Percentiles rank a stretch among this genome's conserved stretches.
Conservation (phyloP, 2,329 filamentous ascomycete species). For the Botrytis cinerea region DNA sequence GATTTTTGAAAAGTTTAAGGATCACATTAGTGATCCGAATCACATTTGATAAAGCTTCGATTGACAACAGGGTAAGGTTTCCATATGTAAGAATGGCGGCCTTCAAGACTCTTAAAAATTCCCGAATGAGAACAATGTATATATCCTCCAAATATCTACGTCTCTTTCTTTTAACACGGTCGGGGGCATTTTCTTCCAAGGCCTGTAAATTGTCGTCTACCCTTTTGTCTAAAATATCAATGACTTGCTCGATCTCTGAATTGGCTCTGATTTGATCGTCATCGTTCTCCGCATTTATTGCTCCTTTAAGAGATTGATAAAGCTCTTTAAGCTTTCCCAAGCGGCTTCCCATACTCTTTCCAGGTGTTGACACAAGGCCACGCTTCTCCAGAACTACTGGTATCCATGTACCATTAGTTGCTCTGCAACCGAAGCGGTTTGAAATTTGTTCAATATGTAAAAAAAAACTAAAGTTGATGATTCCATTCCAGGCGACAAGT, state of each 20-base stretch:
- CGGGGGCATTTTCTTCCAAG: not conserved
- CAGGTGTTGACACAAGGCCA: not conserved
- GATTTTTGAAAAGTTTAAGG: not conserved
- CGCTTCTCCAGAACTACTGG: not conserved
- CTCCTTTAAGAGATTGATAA: not conserved
- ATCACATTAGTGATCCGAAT: not conserved
- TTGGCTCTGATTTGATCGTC: not conserved
- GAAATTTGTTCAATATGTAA: not conserved
- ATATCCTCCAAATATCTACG: not conserved
- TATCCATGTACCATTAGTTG: not conserved
- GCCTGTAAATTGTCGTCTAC: not conserved
- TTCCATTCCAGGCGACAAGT: not conserved
- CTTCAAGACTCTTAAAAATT: not conserved
- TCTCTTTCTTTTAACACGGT: not conserved
- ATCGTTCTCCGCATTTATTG: not conserved
- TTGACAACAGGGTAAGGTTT: not conserved
- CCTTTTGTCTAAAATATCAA: not conserved
- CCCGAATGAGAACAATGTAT: not conserved
- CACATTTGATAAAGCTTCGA: not conserved
- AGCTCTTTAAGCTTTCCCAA: not conserved
- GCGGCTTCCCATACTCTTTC: not conserved
- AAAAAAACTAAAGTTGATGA: not conserved
- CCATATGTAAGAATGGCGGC: slow-evolving; percentile 1
- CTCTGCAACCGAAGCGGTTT: not conserved
- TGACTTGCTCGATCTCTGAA: not conserved